Evolutionary conservation across 768 basidiomycete species (phyloP).

Genomic region (Arthromyces matolae): DNA sequence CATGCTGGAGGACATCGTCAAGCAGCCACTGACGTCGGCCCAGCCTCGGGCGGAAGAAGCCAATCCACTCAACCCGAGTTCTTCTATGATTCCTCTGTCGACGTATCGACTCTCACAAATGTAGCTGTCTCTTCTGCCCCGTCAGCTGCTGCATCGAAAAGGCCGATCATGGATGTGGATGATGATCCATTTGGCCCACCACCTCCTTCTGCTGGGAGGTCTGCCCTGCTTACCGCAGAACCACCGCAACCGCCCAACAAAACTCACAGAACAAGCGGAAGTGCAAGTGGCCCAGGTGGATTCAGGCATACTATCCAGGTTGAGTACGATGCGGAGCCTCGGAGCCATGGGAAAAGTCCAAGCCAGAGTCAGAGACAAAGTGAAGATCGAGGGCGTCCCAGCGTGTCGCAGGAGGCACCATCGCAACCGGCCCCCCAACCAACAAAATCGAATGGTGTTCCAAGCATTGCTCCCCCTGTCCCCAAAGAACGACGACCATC

Average conservation of each 20-base stretch:
- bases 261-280: constrained; percentile 46
- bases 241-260: constrained; percentile 25
- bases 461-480: constrained; percentile 9
- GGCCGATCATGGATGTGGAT: constrained; percentile 35
- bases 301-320: constrained; percentile 95
- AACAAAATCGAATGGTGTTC: constrained; percentile 6
- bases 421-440: not conserved
- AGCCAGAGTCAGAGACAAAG: constrained; percentile 27
- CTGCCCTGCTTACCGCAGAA: constrained; percentile 11
- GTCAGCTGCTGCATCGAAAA: constrained; percentile 19
- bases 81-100: constrained; percentile 69
- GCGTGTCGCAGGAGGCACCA: not conserved
- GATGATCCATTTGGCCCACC: constrained; percentile 77
- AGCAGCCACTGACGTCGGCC: constrained; percentile 24
- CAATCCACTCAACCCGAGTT: constrained; percentile 68
- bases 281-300: constrained; percentile 30
- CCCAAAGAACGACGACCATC: constrained; percentile 32
- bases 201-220: constrained; percentile 20
- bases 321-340: constrained; percentile 74
- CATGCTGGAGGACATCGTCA: constrained; percentile 29
- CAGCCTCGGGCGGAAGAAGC: constrained; percentile 37
- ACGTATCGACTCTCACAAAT: constrained; percentile 39
- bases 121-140: constrained; percentile 26
- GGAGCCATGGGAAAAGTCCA: constrained; percentile 17
- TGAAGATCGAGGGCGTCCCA: constrained; percentile 21